Evolutionary conservation across 169 alveolate species (phyloP).

Genomic region (Babesia microti): DNA sequence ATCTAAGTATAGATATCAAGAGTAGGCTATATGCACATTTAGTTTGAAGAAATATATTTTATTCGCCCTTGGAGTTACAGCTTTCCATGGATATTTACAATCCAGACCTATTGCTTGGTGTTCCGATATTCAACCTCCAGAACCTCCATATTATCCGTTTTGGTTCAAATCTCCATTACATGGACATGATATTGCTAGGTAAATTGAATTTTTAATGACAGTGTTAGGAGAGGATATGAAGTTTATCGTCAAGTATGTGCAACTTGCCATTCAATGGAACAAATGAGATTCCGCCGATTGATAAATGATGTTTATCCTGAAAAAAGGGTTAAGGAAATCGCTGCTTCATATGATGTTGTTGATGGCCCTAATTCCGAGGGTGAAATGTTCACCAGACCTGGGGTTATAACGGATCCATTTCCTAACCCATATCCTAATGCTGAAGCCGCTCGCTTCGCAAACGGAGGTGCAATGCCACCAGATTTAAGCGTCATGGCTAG

Average conservation of each 20-base stretch:
- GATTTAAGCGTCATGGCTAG: slow-evolving; percentile 84
- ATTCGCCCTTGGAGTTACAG: slow-evolving; percentile 69
- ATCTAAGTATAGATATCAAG: slow-evolving; percentile 58
- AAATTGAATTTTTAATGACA: no score
- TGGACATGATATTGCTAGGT: slow-evolving; percentile 72
- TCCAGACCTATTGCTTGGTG: slow-evolving; percentile 79
- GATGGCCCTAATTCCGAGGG: slow-evolving; percentile 78
- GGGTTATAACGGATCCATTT: slow-evolving; percentile 67
- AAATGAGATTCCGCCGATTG: slow-evolving; percentile 67
- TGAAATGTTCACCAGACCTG: slow-evolving; percentile 76
- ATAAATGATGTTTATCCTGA: slow-evolving; percentile 75
- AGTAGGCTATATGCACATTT: slow-evolving; percentile 10
- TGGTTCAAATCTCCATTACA: slow-evolving; percentile 75
- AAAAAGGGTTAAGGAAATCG: slow-evolving; percentile 68
- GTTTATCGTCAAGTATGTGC: slow-evolving; percentile 78
- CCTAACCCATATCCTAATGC: slow-evolving; percentile 76
- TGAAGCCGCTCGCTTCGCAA: slow-evolving; percentile 88
- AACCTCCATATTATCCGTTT: slow-evolving; percentile 72
- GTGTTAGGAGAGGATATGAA: slow-evolving; percentile 74
- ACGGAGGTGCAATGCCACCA: slow-evolving; percentile 92
- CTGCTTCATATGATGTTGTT: slow-evolving; percentile 72
- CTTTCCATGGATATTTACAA: slow-evolving; percentile 64
- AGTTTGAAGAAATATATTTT: slow-evolving; percentile 61
- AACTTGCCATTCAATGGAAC: slow-evolving; percentile 75
- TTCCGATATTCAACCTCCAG: slow-evolving; percentile 69